These are phyloP conservation scores for Euptelea pleiosperma DNA, from an alignment of 164 flowering plant genomes.

Conservation along the genomic window DNA sequence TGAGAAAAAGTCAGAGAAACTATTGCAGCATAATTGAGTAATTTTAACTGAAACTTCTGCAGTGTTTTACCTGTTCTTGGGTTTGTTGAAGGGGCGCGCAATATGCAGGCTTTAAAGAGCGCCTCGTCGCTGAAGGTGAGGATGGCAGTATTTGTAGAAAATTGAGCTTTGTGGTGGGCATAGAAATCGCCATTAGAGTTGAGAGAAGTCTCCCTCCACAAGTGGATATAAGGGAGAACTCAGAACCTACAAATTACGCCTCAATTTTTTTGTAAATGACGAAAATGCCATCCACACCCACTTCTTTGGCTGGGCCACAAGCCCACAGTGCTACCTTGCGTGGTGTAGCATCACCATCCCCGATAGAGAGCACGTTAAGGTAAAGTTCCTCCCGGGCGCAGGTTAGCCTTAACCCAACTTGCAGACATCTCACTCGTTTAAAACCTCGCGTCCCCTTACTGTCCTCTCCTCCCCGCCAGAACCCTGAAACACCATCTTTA, in stretches of 20 bases:
- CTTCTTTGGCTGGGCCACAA: background rate
- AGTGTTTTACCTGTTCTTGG: slow-evolving; percentile 18
- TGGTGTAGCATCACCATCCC: no score
- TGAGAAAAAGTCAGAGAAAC: background rate
- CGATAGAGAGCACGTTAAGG: background rate
- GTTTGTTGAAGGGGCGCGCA: slow-evolving; percentile 21
- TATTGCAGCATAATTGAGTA: background rate
- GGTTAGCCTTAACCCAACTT: background rate
- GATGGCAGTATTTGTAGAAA: slow-evolving; percentile 6
- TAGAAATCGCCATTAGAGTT: slow-evolving; percentile 16
- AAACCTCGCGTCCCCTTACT: background rate
- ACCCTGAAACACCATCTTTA: background rate
- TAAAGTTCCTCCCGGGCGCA: background rate
- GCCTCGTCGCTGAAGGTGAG: slow-evolving; percentile 1
- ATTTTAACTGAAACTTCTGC: background rate
- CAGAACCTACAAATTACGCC: background rate
- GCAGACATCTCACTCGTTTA: background rate
- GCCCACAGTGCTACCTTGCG: background rate
- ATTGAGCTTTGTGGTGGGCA: slow-evolving; percentile 13
- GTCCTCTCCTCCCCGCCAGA: background rate
- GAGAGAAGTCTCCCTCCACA: background rate
- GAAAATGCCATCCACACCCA: background rate
- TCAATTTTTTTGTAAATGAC: slow-evolving; percentile 2
- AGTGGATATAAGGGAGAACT: no score
- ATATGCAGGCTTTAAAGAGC: slow-evolving; percentile 2